Conservation (phyloP, 257 asterid genomes). For the Rubia yunnanensis region DNA sequence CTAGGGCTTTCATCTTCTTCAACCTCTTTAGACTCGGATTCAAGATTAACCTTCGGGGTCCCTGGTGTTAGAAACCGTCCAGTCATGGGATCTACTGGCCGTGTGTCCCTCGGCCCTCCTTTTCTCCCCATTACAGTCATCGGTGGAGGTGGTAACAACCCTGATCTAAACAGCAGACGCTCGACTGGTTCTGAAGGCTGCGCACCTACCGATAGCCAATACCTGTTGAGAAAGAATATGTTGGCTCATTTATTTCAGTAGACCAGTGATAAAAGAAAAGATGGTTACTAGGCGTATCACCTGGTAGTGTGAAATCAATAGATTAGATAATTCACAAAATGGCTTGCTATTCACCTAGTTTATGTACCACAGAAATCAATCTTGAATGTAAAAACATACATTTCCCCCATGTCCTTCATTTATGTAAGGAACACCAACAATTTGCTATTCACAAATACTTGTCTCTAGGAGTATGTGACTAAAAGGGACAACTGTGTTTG, state of each 20-base stretch:
- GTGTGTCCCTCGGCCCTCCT: conserved; percentile 80
- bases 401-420: neutral
- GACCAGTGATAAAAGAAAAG: neutral
- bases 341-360: neutral
- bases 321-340: neutral
- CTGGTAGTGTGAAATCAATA: neutral
- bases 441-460: neutral
- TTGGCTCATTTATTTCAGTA: neutral
- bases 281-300: neutral
- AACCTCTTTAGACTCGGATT: neutral
- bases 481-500: neutral
- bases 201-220: conserved; percentile 96
- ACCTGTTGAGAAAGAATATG: conserved; percentile 31
- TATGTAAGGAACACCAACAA: neutral
- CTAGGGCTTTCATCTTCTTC: neutral
- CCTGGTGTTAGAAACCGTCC: conserved; percentile 44
- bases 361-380: neutral
- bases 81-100: conserved; percentile 72
- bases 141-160: conserved; percentile 85
- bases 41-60: conserved; percentile 20
- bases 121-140: conserved; percentile 88
- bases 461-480: neutral
- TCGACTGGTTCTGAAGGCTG: conserved; percentile 88
- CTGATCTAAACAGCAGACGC: conserved; percentile 82
- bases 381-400: neutral